Evolutionary conservation across 129 eudicot genomes (phyloP), one percentile per base, ranked within the genome.

Genomic region (Pulicaria dysenterica): DNA sequence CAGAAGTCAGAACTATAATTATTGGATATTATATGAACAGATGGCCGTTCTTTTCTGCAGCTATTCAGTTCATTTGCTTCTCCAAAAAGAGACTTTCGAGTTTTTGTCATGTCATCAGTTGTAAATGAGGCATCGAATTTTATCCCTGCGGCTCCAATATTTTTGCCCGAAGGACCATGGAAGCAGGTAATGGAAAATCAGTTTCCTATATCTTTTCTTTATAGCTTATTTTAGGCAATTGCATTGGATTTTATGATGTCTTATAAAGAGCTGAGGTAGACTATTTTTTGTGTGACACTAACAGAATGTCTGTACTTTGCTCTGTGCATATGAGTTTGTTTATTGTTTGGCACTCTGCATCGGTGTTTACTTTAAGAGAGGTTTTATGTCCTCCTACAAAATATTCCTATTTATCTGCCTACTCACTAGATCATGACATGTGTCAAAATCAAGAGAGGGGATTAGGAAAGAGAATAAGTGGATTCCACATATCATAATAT

Each of bases 81-180:
- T 48, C 13, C 64, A 38, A 73, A 63, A 58, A 83, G 80, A 69
- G 68, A 67, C 15, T 70, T 70, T 46, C 81, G 54, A 69, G 84
- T 85, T 10, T 56, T 66, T 57, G 83, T 87, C 3, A 78, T 73
- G 73, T 49, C 88, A n/a, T 38, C 84, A 37, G 75, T 42, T 65
- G 73, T 50, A 45, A 86, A 58, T 6, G 96, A 83, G 17, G 77
- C 83, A 44, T 77, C 91, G 42, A 86, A 69, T 81, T 92, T 77
- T 79, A 82, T 92, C 4, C 81, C 92, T 2, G 88, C 95, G 17
- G 98, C 98, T 81, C 98, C 98, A 10, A 92, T 92, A 11, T 72
- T 85, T 61, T 75, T 92, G 80, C 96, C 98, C 34, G 88, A 92
- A 77, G 98, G 98, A 41, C 89, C 95, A 53, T 92, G 96, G 96